Evolutionary conservation across 805 yeast species (phyloP), one percentile per base, ranked within the genome.

Genomic region (Kodamaea lidongshanica): DNA sequence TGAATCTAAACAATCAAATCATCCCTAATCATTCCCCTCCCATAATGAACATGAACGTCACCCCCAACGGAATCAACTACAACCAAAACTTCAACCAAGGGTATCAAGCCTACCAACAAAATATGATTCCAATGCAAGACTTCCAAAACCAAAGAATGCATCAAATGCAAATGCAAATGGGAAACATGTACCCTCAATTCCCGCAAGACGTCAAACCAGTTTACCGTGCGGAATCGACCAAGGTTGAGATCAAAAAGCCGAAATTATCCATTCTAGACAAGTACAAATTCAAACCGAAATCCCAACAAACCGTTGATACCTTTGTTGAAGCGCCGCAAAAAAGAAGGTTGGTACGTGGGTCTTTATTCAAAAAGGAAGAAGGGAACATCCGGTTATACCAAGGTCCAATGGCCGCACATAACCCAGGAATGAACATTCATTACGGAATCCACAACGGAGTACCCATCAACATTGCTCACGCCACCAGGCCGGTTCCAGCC

Each of bases 211-310:
- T 25, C n/a, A 25, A 32, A 13, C 16, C 36, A 3, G 33, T 23
- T 4, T n/a, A n/a, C n/a, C 24, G 33, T 2, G 33, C 21, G 10
- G 35, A 30, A 12, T 54, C 57, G 25, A 61, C 70, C 23, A 65
- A 65, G 39, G 68, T 65, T 8, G 59, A 61, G 25, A 45, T 61
- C 12, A 44, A 44, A 23, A 62, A 50, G 35, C 64, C 70, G 9
- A 64, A 59, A 28, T 43, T 57, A 30, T 63, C 70, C 3, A 63
- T 65, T 30, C 49, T 65, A 35, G 69, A 65, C 33, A 65, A 62
- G 37, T 65, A 64, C 37, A 54, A 56, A 25, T 45, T 42, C 35
- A 47, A 53, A 21, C 58, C 61, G 22, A 44, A 48, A 46, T 26
- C 40, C 16, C 61, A 57, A 38, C 60, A 43, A 46, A 55, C 42